phyloP scores from a whole-genome alignment of 257 asterid species.

The Fraxinus cuspidata region DNA sequence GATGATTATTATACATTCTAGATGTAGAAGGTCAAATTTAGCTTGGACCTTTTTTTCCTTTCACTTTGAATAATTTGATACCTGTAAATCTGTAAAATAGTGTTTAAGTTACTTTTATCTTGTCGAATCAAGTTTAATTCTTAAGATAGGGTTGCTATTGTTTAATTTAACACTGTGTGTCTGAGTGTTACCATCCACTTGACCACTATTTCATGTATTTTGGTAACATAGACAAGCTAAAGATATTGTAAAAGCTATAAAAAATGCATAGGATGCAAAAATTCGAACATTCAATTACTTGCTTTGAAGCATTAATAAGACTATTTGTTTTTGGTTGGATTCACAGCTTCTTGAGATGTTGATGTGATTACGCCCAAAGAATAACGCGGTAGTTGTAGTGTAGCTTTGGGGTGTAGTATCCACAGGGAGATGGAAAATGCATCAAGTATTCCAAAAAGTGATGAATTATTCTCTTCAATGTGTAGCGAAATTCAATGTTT shows the following conservation, averaged over 20 bases:
- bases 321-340: conserved; percentile 23
- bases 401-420: no score
- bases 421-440: no score
- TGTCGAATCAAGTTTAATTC: neutral
- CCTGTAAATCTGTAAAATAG: neutral
- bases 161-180: neutral
- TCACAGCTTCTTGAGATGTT: conserved; percentile 92
- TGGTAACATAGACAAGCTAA: conserved; percentile 60
- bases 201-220: conserved; percentile 9
- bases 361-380: no score
- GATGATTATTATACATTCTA: neutral
- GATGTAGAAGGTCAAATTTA: no score
- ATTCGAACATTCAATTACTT: no score
- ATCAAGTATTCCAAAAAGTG: no score
- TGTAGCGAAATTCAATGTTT: no score
- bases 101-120: neutral
- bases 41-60: neutral
- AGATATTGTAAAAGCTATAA: conserved; percentile 84
- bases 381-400: no score
- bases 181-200: conserved; percentile 16
- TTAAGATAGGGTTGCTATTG: conserved; percentile 1
- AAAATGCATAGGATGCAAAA: no score
- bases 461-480: no score
- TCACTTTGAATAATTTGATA: conserved; percentile 6
- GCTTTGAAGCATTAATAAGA: no score